These are phyloP conservation scores for Apiospora arundinis DNA, from an alignment of 2,329 filamentous ascomycete species.

Conservation along the genomic window DNA sequence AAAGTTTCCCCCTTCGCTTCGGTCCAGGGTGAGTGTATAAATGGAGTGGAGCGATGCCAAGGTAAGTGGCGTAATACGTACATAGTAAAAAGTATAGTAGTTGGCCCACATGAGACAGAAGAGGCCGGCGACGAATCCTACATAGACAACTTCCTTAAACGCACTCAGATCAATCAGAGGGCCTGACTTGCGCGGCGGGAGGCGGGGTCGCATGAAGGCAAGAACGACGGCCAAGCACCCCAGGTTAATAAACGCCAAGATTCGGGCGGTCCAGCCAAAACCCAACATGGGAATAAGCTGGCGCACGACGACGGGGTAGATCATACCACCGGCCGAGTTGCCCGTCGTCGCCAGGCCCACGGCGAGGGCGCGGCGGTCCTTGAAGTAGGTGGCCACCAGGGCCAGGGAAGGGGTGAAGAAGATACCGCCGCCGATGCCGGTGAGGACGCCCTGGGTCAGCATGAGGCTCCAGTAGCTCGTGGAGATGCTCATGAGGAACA, in stretches of 20 bases:
- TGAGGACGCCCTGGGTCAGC: slow-evolving; percentile 54
- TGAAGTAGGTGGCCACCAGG: slow-evolving; percentile 68
- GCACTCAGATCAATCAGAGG: slow-evolving; percentile 39
- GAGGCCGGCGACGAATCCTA: slow-evolving; percentile 42
- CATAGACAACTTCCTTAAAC: slow-evolving; percentile 40
- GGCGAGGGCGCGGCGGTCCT: slow-evolving; percentile 58
- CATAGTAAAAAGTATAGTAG: slow-evolving; percentile 53
- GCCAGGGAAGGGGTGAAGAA: slow-evolving; percentile 64
- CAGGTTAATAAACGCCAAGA: slow-evolving; percentile 66
- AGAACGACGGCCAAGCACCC: slow-evolving; percentile 79
- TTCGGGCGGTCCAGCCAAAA: slow-evolving; percentile 41
- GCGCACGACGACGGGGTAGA: slow-evolving; percentile 53
- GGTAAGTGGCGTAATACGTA: slow-evolving; percentile 31
- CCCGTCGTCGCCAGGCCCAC: slow-evolving; percentile 66
- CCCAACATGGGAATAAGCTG: slow-evolving; percentile 39
- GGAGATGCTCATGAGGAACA: slow-evolving; percentile 51
- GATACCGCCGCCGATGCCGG: slow-evolving; percentile 59
- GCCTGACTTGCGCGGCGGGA: slow-evolving; percentile 40
- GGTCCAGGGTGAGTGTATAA: not conserved
- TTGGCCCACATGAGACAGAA: slow-evolving; percentile 49
- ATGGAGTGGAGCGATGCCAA: not conserved
- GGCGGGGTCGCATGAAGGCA: slow-evolving; percentile 39
- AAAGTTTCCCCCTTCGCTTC: not conserved
- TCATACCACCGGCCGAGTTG: slow-evolving; percentile 59
- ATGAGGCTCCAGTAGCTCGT: slow-evolving; percentile 56